phyloP scores from a whole-genome alignment of 768 basidiomycete species.

The Gymnopilus junonius region DNA sequence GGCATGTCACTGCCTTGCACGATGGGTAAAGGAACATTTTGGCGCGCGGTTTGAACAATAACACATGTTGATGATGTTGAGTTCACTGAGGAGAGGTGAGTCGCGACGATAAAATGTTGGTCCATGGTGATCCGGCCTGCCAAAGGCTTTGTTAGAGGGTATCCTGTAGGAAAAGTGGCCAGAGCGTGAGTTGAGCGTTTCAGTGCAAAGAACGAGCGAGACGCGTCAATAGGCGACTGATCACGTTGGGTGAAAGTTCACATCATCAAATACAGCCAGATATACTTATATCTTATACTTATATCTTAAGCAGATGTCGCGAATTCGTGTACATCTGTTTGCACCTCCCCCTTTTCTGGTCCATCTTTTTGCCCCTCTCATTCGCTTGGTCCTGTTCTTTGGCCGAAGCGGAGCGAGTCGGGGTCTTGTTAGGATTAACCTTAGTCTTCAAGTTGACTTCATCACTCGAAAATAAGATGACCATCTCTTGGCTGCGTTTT shows the following conservation, averaged over 20 bases:
- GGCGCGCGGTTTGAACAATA: constrained; percentile 62
- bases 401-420: too few relatives aligned
- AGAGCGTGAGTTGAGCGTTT: constrained; percentile 5
- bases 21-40: constrained; percentile 52
- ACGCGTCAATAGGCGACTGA: constrained; percentile 28
- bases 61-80: constrained; percentile 54
- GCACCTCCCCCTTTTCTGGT: too few relatives aligned
- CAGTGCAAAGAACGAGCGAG: constrained; percentile 14
- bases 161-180: background rate
- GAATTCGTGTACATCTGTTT: too few relatives aligned
- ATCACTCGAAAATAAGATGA: background rate
- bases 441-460: background rate
- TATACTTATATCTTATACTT: too few relatives aligned
- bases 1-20: constrained; percentile 49
- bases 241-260: constrained; percentile 26
- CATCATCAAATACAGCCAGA: constrained; percentile 8
- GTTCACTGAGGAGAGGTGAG: constrained; percentile 69
- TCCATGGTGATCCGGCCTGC: constrained; percentile 29
- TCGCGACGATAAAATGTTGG: constrained; percentile 52
- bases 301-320: too few relatives aligned
- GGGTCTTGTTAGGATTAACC: background rate
- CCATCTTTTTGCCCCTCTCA: too few relatives aligned
- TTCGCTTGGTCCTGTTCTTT: too few relatives aligned
- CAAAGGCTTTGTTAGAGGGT: background rate
- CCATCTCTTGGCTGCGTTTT: background rate